Evolutionary conservation across 495 filamentous ascomycete genomes (phyloP).

Genomic region (Pseudevernia furfuracea): DNA sequence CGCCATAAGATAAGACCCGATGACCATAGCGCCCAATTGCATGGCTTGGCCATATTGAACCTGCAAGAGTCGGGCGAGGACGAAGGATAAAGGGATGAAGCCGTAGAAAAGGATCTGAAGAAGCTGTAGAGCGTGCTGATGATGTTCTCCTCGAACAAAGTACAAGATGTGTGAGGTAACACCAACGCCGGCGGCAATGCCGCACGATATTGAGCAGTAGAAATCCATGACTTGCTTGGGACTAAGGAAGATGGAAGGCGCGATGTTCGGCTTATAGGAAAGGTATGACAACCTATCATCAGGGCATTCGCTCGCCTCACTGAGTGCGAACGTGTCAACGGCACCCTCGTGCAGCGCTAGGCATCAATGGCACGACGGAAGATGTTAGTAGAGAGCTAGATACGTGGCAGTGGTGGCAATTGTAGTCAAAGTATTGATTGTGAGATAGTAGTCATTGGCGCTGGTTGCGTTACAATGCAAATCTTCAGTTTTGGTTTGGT

Average conservation of each 20-base stretch:
- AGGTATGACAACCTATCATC: neutral
- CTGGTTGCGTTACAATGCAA: neutral
- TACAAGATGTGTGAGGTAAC: constrained; percentile 27
- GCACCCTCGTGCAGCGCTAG: neutral
- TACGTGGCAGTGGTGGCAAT: constrained; percentile 4
- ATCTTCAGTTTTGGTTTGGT: neutral
- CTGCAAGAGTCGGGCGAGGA: constrained; percentile 9
- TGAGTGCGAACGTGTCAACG: neutral
- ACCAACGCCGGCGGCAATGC: constrained; percentile 10
- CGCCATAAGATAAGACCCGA: constrained; percentile 27
- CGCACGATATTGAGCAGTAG: neutral
- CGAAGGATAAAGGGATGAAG: constrained; percentile 10
- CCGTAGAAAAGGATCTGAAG: constrained; percentile 22
- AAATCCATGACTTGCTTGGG: constrained; percentile 3
- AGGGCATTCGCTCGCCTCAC: neutral
- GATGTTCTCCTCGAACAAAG: constrained; percentile 35
- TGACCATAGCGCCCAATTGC: constrained; percentile 1
- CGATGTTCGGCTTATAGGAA: neutral
- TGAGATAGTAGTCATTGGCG: neutral
- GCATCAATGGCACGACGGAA: neutral
- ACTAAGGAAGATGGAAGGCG: neutral
- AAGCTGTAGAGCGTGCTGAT: constrained; percentile 29
- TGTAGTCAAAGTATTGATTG: neutral
- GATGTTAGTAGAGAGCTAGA: constrained; percentile 6
- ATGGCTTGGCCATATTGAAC: constrained; percentile 14